These are phyloP conservation scores for Tetradesmus lagerheimii DNA, from an alignment of 139 green algal genomes.

Conservation along the genomic window DNA sequence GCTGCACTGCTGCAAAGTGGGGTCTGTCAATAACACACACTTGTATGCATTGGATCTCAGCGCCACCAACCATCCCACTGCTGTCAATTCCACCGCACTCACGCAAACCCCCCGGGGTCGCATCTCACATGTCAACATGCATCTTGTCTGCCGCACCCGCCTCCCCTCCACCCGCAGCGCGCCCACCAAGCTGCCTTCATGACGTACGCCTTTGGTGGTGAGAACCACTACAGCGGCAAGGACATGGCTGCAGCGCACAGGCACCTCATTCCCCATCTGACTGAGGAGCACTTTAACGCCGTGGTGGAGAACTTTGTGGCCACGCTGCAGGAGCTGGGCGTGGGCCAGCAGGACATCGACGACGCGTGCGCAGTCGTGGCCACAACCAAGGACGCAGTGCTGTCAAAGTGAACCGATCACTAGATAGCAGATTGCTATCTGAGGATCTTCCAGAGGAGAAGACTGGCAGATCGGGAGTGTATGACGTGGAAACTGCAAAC, in stretches of 20 bases:
- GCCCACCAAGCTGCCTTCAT: constrained; percentile 32
- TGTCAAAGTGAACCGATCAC: not conserved
- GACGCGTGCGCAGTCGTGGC: not conserved
- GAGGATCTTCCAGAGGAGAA: too few species aligned
- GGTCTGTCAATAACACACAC: too few species aligned
- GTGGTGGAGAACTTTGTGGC: constrained; percentile 38
- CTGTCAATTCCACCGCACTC: too few species aligned
- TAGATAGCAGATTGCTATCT: not conserved
- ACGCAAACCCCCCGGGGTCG: not conserved
- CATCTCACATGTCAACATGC: too few species aligned
- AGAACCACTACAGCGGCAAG: not conserved
- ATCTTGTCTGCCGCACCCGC: not conserved
- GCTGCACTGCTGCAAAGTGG: too few species aligned
- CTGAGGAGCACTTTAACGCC: constrained; percentile 29
- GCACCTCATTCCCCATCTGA: constrained; percentile 17
- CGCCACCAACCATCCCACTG: too few species aligned
- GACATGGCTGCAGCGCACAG: constrained; percentile 31
- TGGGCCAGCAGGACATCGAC: constrained; percentile 17
- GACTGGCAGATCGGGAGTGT: too few species aligned
- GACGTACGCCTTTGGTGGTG: constrained; percentile 36
- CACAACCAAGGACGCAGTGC: constrained; percentile 30
- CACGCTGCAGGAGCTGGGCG: constrained; percentile 27
- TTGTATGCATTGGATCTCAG: too few species aligned
- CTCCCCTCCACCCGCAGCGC: not conserved
- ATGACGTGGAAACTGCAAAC: too few species aligned